A percentile compares a stretch with the other conserved stretches of the same genome.
phyloP scores from a whole-genome alignment of 2,329 filamentous ascomycete genomes.

The Aspergillus clavatus region DNA sequence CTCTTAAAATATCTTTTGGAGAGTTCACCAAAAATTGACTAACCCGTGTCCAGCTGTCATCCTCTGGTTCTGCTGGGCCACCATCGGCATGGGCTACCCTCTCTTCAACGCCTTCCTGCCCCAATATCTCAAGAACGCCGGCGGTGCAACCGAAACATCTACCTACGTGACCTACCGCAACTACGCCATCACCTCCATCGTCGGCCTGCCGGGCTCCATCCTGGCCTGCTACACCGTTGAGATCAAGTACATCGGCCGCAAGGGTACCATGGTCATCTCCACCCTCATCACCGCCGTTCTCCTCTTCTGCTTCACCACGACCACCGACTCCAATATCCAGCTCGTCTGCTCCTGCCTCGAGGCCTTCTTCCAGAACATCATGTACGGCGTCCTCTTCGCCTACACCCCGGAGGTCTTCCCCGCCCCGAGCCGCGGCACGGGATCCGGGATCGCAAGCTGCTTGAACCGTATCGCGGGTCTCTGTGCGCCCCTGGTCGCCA shows the following conservation, averaged over 20 bases:
- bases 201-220: constrained; percentile 71
- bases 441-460: constrained; percentile 46
- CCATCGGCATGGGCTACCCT: constrained; percentile 80
- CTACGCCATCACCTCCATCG: constrained; percentile 73
- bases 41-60: constrained; percentile 49
- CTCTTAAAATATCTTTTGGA: no score
- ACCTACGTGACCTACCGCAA: constrained; percentile 60
- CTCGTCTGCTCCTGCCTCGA: constrained; percentile 51
- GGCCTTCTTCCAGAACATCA: constrained; percentile 54
- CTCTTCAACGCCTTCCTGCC: constrained; percentile 90
- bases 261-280: constrained; percentile 52
- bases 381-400: constrained; percentile 55
- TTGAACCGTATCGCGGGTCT: constrained; percentile 44
- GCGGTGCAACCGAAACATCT: constrained; percentile 33
- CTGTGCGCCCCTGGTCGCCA: constrained; percentile 43
- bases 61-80: constrained; percentile 75
- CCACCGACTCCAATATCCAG: constrained; percentile 45
- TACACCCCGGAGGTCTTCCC: constrained; percentile 59
- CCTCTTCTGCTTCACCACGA: constrained; percentile 52
- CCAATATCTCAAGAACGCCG: constrained; percentile 67
- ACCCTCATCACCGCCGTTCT: constrained; percentile 51
- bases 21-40: not conserved
- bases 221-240: constrained; percentile 70
- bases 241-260: constrained; percentile 58
- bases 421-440: constrained; percentile 51